Base-by-base conservation (phyloP, 441 rosid genomes). In the Pelargonium fulgidum region DNA sequence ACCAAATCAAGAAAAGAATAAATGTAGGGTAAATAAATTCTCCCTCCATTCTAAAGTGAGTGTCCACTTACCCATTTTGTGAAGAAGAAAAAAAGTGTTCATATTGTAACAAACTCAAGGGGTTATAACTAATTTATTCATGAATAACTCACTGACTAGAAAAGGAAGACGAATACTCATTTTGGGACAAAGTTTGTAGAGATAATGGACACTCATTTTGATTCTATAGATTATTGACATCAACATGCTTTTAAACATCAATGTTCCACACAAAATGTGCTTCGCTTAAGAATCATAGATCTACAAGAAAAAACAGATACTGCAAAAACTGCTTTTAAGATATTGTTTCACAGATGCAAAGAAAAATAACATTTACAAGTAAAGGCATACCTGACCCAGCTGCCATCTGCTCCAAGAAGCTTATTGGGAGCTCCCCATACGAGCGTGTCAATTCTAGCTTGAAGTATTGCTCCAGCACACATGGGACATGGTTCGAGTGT, bases 391-490 rank as follows among this genome's bases (percentile, higher is more conserved):
- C 97, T 89, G 64, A 94, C 83, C 97, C 98, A 90, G 82, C 98
- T 92, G 65, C 99, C 99, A 74, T 95, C 98, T 47, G 98, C 97
- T 79, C 99, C 99, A 65, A 92, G 94, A 79, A 90, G 98, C 83
- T 86, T 94, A 80, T 94, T 94, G 48, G 99, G 98, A 82, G 99
- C 97, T 77, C 96, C 98, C 98, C 98, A 92, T 24, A 94, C 97
- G 65, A 94, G 86, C 69, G 87, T 85, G 73, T 89, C 80, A 4
- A 93, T 83, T 74, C 97, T 86, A 66, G 97, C 93, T 83, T 91
- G 99, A 79, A 94, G 98, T 73, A 92, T 89, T 72, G 99, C 99
- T 73, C 99, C 99, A 71, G 98, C 99, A 81, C 99, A 94, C 97
- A 94, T 92, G 13, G 98, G 88, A 64, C 98, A 94, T 1, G 99